Evolutionary conservation across 306 rosid genomes (phyloP), one percentile per base, ranked within the genome.

Genomic region (Luffa aegyptiaca): DNA sequence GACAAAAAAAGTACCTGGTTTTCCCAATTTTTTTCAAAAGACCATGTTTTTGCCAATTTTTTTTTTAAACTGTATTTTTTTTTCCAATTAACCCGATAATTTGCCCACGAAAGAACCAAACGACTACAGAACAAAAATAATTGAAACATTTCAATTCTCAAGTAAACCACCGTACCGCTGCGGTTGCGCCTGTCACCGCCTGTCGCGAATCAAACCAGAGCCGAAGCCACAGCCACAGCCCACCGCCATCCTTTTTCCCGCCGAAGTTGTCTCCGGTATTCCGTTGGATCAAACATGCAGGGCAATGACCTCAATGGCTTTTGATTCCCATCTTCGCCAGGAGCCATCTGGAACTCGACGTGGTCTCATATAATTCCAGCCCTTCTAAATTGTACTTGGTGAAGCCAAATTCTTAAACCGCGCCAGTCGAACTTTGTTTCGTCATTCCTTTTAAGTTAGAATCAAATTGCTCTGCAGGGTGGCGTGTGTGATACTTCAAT

Each of bases 371-470:
- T 41, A 91, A 87, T 77, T 93, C 97, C 8, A 88, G 93, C 35
- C 86, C 80, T 4, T 86, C 91, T 66, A 84, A 89, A 9, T 93
- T 92, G 49, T 97, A 95, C 41, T 86, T 84, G 85, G 88, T 90
- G 87, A 92, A 93, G 55, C 98, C 93, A 52, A 83, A 88, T n/a
- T 97, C 97, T 77, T 90, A 86, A 3, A 91, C 98, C 8, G 81
- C 89, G 5, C 98, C 98, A 0, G 88, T 84, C 57, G 87, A 86
- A 52, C 96, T 83, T 80, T 84, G 92, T 59, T 89, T 93, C 73
- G 92, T 85, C 93, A 87, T 84, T 39, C 52, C 81, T 82, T 77
- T 56, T 80, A 39, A 49, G 84, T 64, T 79, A 53, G 56, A 51
- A 9, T 33, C 35, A 61, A 56, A 35, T 70, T 49, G 3, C 48